These are phyloP conservation scores for Exophiala bonariae DNA, from an alignment of 2,329 filamentous ascomycete species.

Conservation along the genomic window DNA sequence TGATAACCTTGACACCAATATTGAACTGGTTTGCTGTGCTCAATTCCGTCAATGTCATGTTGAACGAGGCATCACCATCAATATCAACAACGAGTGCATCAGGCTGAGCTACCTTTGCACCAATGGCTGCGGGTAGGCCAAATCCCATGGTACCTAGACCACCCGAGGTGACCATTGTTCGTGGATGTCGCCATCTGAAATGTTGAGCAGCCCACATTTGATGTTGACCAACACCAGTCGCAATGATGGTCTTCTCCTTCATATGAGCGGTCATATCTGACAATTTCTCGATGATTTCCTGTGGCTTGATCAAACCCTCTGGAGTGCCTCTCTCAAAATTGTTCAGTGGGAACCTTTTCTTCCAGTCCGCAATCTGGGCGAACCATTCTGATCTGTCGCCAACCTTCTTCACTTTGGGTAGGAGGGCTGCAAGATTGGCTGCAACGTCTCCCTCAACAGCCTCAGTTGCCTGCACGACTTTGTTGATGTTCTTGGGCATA, in stretches of 20 bases:
- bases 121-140: slow-evolving; percentile 91
- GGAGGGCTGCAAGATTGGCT: slow-evolving; percentile 70
- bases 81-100: slow-evolving; percentile 91
- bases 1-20: slow-evolving; percentile 91
- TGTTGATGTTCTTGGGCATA: slow-evolving; percentile 99
- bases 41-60: slow-evolving; percentile 96
- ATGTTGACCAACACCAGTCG: slow-evolving; percentile 94
- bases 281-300: slow-evolving; percentile 86
- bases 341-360: slow-evolving; percentile 80
- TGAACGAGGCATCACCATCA: slow-evolving; percentile 97
- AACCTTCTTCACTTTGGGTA: slow-evolving; percentile 69
- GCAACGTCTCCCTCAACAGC: slow-evolving; percentile 92
- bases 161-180: slow-evolving; percentile 94
- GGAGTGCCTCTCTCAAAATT: slow-evolving; percentile 77
- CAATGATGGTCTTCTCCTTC: slow-evolving; percentile 82
- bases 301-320: slow-evolving; percentile 85
- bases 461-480: slow-evolving; percentile 94
- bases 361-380: slow-evolving; percentile 84
- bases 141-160: slow-evolving; percentile 96
- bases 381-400: slow-evolving; percentile 82
- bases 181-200: slow-evolving; percentile 89
- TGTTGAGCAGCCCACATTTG: slow-evolving; percentile 99
- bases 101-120: slow-evolving; percentile 81
- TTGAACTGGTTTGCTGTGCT: slow-evolving; percentile 92
- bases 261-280: slow-evolving; percentile 77